phyloP scores from a whole-genome alignment of 164 flowering plant species.

The Vitis rupestris region DNA sequence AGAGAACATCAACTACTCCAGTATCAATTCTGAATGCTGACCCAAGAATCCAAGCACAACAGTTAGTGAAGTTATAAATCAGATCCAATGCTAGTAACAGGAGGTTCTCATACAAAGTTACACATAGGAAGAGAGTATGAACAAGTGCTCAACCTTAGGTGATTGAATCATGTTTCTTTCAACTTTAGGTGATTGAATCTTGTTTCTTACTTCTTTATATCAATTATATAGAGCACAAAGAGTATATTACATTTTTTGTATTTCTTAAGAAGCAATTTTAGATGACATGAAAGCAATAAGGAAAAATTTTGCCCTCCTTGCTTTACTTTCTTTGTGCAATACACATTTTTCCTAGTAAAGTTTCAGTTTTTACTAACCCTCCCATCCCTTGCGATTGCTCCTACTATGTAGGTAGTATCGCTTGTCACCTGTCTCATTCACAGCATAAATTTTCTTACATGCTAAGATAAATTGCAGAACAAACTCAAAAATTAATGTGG shows the following conservation, averaged over 20 bases:
- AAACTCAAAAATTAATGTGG: neutral
- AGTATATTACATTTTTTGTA: neutral
- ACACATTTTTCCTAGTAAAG: neutral
- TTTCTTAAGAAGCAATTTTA: neutral
- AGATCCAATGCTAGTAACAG: too few species aligned
- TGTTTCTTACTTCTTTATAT: neutral
- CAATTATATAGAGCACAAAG: neutral
- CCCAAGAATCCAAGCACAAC: too few species aligned
- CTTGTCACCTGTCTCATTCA: neutral
- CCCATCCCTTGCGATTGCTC: neutral
- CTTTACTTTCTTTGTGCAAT: neutral
- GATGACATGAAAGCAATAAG: neutral
- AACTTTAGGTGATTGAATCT: neutral
- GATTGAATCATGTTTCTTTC: neutral
- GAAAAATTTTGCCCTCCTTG: neutral
- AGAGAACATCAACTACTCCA: too few species aligned
- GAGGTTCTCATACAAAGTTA: too few species aligned
- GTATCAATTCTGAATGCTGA: too few species aligned
- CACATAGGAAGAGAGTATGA: too few species aligned
- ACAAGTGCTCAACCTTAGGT: neutral
- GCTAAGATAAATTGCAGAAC: too few species aligned
- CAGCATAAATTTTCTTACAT: too few species aligned
- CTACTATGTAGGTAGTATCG: neutral
- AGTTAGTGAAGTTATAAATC: too few species aligned
- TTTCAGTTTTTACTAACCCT: neutral